Conservation (phyloP, 805 yeast species). For the Cyberlindnera euphorbiiphila region DNA sequence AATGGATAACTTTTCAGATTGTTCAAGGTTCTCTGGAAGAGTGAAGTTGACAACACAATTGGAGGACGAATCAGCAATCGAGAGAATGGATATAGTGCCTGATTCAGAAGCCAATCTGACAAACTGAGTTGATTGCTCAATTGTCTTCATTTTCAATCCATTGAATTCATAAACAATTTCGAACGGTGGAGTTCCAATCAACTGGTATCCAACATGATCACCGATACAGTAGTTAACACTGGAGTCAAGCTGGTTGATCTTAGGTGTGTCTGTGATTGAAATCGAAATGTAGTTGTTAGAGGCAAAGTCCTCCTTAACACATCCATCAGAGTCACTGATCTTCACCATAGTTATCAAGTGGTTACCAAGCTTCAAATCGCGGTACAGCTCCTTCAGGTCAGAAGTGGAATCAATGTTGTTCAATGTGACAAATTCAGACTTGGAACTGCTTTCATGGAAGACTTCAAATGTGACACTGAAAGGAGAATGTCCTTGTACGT, state of each 20-base stretch:
- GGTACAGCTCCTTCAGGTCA: conserved; percentile 41
- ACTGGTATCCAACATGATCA: conserved; percentile 71
- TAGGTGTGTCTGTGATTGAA: conserved; percentile 73
- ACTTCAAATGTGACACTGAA: conserved; percentile 54
- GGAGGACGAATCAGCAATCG: conserved; percentile 70
- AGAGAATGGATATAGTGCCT: conserved; percentile 66
- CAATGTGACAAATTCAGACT: conserved; percentile 43
- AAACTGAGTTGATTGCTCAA: conserved; percentile 45
- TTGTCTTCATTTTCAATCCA: conserved; percentile 53
- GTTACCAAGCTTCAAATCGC: conserved; percentile 61
- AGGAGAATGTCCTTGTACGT: conserved; percentile 59
- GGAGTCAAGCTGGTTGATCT: conserved; percentile 45
- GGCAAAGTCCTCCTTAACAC: conserved; percentile 46
- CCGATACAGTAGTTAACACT: conserved; percentile 79
- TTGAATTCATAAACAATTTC: conserved; percentile 71
- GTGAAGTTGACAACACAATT: conserved; percentile 67
- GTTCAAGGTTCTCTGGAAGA: conserved; percentile 30
- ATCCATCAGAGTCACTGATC: conserved; percentile 68
- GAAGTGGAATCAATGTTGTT: conserved; percentile 39
- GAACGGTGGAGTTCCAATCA: conserved; percentile 81
- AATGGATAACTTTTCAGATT: conserved; percentile 33
- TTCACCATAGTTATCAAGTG: conserved; percentile 57
- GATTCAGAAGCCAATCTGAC: conserved; percentile 76
- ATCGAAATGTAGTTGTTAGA: conserved; percentile 45
- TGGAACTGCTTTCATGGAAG: conserved; percentile 56